phyloP scores from a whole-genome alignment of 2,329 filamentous ascomycete species.

The Curvularia eragrostidis region DNA sequence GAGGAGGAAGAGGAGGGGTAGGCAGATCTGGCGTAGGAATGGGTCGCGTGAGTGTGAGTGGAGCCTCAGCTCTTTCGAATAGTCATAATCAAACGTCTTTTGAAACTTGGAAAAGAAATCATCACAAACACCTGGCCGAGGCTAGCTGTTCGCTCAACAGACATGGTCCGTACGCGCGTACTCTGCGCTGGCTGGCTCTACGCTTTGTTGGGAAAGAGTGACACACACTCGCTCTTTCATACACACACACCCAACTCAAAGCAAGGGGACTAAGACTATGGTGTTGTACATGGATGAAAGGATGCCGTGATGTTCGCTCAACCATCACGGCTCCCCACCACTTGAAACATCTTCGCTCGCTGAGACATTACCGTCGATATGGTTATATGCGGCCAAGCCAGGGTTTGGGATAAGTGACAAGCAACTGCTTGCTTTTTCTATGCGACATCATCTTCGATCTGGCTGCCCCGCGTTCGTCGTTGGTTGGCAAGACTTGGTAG shows the following conservation, averaged over 20 bases:
- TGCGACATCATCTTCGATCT: background rate
- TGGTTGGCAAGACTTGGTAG: background rate
- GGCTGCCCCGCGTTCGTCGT: background rate
- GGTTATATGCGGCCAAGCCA: background rate
- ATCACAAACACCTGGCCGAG: background rate
- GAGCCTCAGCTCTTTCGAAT: background rate
- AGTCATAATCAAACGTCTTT: background rate
- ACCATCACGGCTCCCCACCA: conserved; percentile 5
- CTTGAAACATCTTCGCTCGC: background rate
- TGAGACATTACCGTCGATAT: background rate
- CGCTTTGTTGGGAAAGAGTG: background rate
- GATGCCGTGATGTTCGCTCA: background rate
- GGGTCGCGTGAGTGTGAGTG: background rate
- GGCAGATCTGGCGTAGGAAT: background rate
- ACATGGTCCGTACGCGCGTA: background rate
- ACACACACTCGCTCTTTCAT: background rate
- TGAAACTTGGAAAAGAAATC: background rate
- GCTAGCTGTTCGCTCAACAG: background rate
- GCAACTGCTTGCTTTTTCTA: background rate
- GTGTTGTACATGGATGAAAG: background rate
- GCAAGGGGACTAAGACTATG: background rate
- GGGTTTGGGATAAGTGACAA: background rate
- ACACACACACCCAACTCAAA: background rate
- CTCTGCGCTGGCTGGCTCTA: background rate
- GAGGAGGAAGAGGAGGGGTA: too few relatives aligned